These are phyloP conservation scores for Talaromyces liani DNA, from an alignment of 495 filamentous ascomycete genomes.

Conservation along the genomic window DNA sequence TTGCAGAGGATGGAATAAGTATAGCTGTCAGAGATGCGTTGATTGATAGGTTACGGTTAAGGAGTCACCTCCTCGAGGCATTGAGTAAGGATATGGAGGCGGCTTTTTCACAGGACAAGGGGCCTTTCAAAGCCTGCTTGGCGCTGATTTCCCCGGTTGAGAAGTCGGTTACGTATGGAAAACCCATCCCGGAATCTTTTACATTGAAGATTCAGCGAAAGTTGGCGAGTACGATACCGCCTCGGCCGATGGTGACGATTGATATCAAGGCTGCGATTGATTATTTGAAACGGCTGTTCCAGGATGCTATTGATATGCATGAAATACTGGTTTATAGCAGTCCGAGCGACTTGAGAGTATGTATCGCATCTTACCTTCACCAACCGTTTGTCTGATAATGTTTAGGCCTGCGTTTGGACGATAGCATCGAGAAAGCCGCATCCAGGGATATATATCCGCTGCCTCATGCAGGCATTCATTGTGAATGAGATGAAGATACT, in stretches of 20 bases:
- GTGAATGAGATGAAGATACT: slow-evolving; percentile 62
- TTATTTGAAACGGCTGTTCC: slow-evolving; percentile 62
- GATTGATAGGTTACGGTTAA: slow-evolving; percentile 52
- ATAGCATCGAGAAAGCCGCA: slow-evolving; percentile 75
- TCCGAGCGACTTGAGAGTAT: slow-evolving; percentile 53
- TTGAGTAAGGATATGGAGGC: slow-evolving; percentile 39
- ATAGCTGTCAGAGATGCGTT: slow-evolving; percentile 53
- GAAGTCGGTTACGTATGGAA: slow-evolving; percentile 53
- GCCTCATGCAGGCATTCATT: slow-evolving; percentile 68
- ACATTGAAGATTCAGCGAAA: slow-evolving; percentile 84
- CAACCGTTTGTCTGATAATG: slow-evolving; percentile 29
- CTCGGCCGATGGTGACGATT: slow-evolving; percentile 77
- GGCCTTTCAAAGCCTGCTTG: slow-evolving; percentile 36
- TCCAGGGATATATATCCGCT: slow-evolving; percentile 76
- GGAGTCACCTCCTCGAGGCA: slow-evolving; percentile 52
- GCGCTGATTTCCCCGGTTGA: slow-evolving; percentile 42
- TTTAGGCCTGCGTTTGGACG: slow-evolving; percentile 46
- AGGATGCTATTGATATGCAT: slow-evolving; percentile 62
- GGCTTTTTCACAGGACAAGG: slow-evolving; percentile 27
- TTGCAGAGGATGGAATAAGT: slow-evolving; percentile 33
- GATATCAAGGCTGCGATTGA: slow-evolving; percentile 61
- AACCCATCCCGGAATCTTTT: slow-evolving; percentile 66
- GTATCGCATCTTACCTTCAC: background rate
- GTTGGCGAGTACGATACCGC: slow-evolving; percentile 86
- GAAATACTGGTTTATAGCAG: slow-evolving; percentile 62